phyloP scores from a whole-genome alignment of 352 stramenopile genomes.

The Peronospora destructor region DNA sequence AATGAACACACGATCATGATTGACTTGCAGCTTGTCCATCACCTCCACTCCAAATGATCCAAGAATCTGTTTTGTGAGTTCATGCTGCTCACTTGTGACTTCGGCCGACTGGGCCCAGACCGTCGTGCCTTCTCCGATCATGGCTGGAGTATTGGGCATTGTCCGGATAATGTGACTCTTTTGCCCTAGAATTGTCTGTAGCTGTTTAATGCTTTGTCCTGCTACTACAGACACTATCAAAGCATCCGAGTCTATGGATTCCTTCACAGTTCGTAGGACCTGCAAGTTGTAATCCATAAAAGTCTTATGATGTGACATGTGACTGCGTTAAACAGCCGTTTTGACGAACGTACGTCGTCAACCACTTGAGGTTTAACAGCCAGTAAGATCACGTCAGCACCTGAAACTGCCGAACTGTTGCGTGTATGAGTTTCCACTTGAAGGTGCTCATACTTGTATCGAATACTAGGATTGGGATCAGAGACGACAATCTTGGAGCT shows the following conservation, averaged over 20 bases:
- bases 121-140: constrained; percentile 92
- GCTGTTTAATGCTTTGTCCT: constrained; percentile 67
- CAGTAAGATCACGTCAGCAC: constrained; percentile 89
- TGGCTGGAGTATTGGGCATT: constrained; percentile 95
- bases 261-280: constrained; percentile 60
- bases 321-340: no score
- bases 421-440: constrained; percentile 54
- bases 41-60: constrained; percentile 88
- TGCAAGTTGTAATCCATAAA: constrained; percentile 3
- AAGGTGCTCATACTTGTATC: constrained; percentile 52
- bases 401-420: constrained; percentile 54
- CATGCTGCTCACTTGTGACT: constrained; percentile 69
- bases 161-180: constrained; percentile 82
- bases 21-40: neutral
- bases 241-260: constrained; percentile 45
- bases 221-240: constrained; percentile 83
- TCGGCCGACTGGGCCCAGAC: constrained; percentile 86
- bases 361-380: constrained; percentile 94
- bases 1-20: neutral
- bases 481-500: constrained; percentile 72
- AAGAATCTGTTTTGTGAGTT: constrained; percentile 80
- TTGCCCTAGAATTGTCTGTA: constrained; percentile 52
- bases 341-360: constrained; percentile 47
- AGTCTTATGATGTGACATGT: no score
- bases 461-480: constrained; percentile 63